Evolutionary conservation across 768 basidiomycete species (phyloP).

Genomic region (Amanita muscaria): DNA sequence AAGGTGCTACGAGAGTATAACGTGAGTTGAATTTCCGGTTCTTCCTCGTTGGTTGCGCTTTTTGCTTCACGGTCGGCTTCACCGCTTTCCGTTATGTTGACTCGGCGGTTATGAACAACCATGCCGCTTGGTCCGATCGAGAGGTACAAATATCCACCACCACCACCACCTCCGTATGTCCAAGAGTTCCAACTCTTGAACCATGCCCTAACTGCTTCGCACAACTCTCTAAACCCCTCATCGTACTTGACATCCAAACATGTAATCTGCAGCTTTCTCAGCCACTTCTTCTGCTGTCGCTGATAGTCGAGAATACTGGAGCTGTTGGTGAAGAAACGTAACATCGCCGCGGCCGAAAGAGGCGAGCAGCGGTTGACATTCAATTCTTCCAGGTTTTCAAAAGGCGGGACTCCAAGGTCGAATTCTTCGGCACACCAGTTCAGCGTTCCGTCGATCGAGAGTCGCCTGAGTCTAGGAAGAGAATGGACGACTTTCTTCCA

Average conservation of each 20-base stretch:
- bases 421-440: neutral
- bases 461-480: neutral
- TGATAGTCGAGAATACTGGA: neutral
- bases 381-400: neutral
- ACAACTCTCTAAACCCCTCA: neutral
- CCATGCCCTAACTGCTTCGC: neutral
- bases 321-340: neutral
- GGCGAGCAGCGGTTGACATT: constrained; percentile 1
- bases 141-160: neutral
- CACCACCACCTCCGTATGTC: no score
- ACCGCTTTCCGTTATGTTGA: neutral
- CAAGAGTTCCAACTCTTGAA: neutral
- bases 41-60: neutral
- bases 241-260: neutral
- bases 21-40: no score
- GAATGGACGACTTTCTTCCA: neutral
- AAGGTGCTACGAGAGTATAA: no score
- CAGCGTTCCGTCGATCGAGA: neutral
- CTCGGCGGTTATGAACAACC: constrained; percentile 3
- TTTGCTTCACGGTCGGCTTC: neutral
- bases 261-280: neutral
- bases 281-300: no score
- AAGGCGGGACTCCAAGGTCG: neutral
- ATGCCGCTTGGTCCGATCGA: constrained; percentile 3
- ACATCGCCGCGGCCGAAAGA: no score